Base-by-base conservation (phyloP, 1,139 yeast genomes). In the Pichiaceae sp. region DNA sequence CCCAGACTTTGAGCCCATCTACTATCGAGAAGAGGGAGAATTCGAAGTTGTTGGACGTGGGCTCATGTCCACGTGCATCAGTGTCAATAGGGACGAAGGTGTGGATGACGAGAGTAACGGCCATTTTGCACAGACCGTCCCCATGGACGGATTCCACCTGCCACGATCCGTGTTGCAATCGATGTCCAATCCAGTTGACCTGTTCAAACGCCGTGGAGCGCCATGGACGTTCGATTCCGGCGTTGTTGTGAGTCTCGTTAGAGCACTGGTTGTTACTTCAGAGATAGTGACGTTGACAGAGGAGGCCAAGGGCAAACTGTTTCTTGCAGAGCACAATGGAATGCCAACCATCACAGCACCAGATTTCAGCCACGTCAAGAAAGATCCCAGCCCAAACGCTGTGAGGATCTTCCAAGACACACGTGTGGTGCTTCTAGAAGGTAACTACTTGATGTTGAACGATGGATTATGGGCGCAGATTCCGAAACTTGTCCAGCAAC, bases 121-220 rank as follows among this genome's bases (percentile, higher is more conserved):
- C 16, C n/a, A 21, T 14, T 47, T 48, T 41, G 53, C 54, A 3
- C 63, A 62, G 42, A 61, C 63, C 19, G 61, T 78, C 2, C 76
- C 80, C 9, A 76, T 75, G 79, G 96, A 89, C 59, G 97, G 97
- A 9, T 89, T 72, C 53, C 97, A 89, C 55, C 64, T 76, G 24
- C 76, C 86, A 9, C 60, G 91, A 30, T 44, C 56, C 0, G 70
- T 73, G 36, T 61, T 89, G 24, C 64, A 61, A 19, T 44, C 58
- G 33, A 68, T 82, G 54, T 57, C 63, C 3, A 70, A 85, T 46
- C 66, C 84, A 0, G 64, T 53, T 5, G 65, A 61, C 29, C 91
- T 95, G 0, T 60, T 75, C 28, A 56, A 62, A 29, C 63, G 86
- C 44, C 68, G 96, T 36, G 96, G 96, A 0, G 82, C 95, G 0